phyloP scores from a whole-genome alignment of 2,329 filamentous ascomycete species.

The Uncinocarpus reesii region DNA sequence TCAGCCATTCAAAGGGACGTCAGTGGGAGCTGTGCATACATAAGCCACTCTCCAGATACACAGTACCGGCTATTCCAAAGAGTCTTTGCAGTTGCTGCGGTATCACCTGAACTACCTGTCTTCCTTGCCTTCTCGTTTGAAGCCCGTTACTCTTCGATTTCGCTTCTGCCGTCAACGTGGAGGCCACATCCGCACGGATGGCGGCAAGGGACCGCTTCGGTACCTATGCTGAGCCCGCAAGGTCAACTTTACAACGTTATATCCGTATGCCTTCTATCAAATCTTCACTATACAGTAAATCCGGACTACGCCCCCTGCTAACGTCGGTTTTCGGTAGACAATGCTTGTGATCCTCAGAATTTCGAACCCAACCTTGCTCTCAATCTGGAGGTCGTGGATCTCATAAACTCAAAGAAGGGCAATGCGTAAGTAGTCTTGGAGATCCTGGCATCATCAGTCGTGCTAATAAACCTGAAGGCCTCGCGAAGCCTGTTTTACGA shows the following conservation, averaged over 20 bases:
- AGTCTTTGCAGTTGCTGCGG: too few species aligned
- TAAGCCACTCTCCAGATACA: background rate
- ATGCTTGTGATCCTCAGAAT: conserved; percentile 93
- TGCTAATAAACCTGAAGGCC: conserved; percentile 44
- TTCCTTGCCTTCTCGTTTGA: background rate
- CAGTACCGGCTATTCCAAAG: too few species aligned
- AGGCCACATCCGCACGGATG: conserved; percentile 90
- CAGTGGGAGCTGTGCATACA: conserved; percentile 6
- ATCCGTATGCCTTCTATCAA: conserved; percentile 50
- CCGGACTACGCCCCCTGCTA: too few species aligned
- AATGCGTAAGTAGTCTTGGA: conserved; percentile 50
- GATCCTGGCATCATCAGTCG: background rate
- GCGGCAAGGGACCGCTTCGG: conserved; percentile 90
- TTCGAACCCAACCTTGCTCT: conserved; percentile 95
- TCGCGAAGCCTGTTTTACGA: conserved; percentile 84
- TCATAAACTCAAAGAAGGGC: conserved; percentile 96
- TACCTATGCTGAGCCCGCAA: conserved; percentile 64
- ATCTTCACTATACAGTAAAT: background rate
- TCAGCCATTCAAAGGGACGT: background rate
- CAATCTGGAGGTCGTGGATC: conserved; percentile 89
- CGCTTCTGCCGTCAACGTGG: conserved; percentile 48
- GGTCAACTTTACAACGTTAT: conserved; percentile 85
- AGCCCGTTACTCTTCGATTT: background rate
- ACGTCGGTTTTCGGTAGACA: conserved; percentile 43
- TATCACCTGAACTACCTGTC: background rate